Conservation (phyloP, 805 yeast species). For the Candida sonorensis region DNA sequence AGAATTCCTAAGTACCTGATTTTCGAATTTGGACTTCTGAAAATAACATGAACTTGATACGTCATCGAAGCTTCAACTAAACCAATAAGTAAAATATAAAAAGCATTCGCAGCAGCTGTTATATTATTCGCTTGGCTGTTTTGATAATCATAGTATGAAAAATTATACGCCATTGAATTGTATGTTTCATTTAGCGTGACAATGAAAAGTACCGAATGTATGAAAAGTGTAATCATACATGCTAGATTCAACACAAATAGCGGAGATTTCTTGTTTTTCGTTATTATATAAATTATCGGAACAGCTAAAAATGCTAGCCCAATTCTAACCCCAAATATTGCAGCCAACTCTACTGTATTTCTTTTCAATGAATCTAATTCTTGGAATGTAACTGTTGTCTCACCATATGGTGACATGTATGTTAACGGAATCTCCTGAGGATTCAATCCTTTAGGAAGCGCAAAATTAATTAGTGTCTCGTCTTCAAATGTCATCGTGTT, state of each 20-base stretch:
- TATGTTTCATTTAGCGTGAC: slow-evolving; percentile 48
- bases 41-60: slow-evolving; percentile 67
- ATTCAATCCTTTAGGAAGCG: slow-evolving; percentile 14
- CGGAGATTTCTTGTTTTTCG: slow-evolving; percentile 53
- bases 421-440: slow-evolving; percentile 24
- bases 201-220: slow-evolving; percentile 58
- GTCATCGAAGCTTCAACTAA: slow-evolving; percentile 60
- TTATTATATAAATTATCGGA: slow-evolving; percentile 39
- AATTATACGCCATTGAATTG: slow-evolving; percentile 37
- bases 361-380: slow-evolving; percentile 35
- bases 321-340: slow-evolving; percentile 50
- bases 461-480: background rate
- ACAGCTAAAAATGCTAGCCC: slow-evolving; percentile 48
- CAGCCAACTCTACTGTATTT: slow-evolving; percentile 30
- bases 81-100: slow-evolving; percentile 53
- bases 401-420: slow-evolving; percentile 39
- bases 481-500: slow-evolving; percentile 3
- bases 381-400: slow-evolving; percentile 28
- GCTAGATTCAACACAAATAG: slow-evolving; percentile 67
- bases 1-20: slow-evolving; percentile 34
- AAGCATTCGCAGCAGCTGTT: slow-evolving; percentile 54
- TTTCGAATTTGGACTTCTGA: slow-evolving; percentile 43
- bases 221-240: slow-evolving; percentile 46
- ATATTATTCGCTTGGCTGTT: slow-evolving; percentile 34
- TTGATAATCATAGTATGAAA: slow-evolving; percentile 40